Evolutionary conservation across 768 basidiomycete genomes (phyloP).

Genomic region (Kondoa malvinella): DNA sequence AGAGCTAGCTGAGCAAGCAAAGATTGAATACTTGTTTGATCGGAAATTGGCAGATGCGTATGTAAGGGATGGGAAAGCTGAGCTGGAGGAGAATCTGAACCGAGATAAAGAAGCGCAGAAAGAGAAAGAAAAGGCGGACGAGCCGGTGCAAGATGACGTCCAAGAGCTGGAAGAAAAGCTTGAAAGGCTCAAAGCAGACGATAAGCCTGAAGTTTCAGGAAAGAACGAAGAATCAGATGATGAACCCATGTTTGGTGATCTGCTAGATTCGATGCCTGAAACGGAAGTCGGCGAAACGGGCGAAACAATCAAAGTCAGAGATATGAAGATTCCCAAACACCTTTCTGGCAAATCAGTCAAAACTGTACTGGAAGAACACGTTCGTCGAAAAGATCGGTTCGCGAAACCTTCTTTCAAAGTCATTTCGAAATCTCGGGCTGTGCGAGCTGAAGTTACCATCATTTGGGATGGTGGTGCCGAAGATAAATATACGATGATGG

Average conservation of each 20-base stretch:
- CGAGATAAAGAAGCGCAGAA: conserved; percentile 10
- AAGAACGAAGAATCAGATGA: conserved; percentile 19
- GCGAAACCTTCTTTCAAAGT: conserved; percentile 52
- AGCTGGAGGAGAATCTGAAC: conserved; percentile 17
- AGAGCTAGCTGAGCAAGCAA: conserved; percentile 25
- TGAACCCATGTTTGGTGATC: conserved; percentile 49
- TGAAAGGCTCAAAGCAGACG: not conserved
- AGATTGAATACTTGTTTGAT: conserved; percentile 28
- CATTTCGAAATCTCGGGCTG: conserved; percentile 53
- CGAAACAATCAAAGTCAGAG: conserved; percentile 34
- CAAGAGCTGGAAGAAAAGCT: not conserved
- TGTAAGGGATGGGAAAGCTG: conserved; percentile 24
- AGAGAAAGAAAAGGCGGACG: conserved; percentile 2
- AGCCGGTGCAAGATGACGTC: not conserved
- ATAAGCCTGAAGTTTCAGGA: not conserved
- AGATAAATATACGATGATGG: conserved; percentile 57
- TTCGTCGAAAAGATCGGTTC: conserved; percentile 45
- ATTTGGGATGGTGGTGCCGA: conserved; percentile 45
- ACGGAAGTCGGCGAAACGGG: conserved; percentile 39
- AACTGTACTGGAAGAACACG: conserved; percentile 48
- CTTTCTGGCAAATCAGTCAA: conserved; percentile 71
- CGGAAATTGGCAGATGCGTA: conserved; percentile 30
- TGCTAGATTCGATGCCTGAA: conserved; percentile 50
- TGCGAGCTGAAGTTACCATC: conserved; percentile 53
- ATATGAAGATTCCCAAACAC: conserved; percentile 68